Percentiles rank a stretch among this genome's conserved stretches.
phyloP scores from a whole-genome alignment of 1,139 yeast species.

The Lodderomyces margitis region DNA sequence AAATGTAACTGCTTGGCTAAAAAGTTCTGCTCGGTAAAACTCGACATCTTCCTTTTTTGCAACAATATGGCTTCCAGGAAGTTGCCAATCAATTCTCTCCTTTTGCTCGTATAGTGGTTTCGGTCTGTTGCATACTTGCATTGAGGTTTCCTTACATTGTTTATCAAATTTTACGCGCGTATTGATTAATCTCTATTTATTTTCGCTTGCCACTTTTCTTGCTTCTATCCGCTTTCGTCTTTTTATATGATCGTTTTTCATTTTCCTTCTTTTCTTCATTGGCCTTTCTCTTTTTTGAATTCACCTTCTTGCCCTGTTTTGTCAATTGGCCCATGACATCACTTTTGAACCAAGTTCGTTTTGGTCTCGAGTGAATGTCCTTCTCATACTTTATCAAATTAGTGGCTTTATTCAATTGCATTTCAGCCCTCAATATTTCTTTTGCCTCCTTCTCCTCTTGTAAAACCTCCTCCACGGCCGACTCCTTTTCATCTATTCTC shows the following conservation, averaged over 20 bases:
- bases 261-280: constrained; percentile 44
- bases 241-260: constrained; percentile 57
- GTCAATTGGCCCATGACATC: constrained; percentile 47
- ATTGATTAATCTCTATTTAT: constrained; percentile 6
- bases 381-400: constrained; percentile 75
- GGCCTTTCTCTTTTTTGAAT: constrained; percentile 61
- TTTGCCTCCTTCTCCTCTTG: constrained; percentile 88
- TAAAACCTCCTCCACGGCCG: constrained; percentile 68
- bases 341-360: constrained; percentile 86
- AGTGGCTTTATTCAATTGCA: constrained; percentile 83
- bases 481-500: constrained; percentile 57
- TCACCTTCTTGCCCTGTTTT: constrained; percentile 44
- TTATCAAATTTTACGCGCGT: neutral
- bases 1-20: constrained; percentile 17
- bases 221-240: constrained; percentile 65
- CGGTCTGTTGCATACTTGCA: neutral
- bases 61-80: constrained; percentile 20
- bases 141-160: neutral
- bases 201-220: constrained; percentile 10
- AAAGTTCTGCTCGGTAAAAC: constrained; percentile 20
- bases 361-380: constrained; percentile 88
- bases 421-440: constrained; percentile 82
- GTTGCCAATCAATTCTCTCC: constrained; percentile 14
- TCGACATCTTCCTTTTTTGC: constrained; percentile 10
- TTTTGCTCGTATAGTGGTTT: constrained; percentile 4